Base-by-base conservation (phyloP, 1,284 basidiomycete species). In the Leccinum subfulvum region DNA sequence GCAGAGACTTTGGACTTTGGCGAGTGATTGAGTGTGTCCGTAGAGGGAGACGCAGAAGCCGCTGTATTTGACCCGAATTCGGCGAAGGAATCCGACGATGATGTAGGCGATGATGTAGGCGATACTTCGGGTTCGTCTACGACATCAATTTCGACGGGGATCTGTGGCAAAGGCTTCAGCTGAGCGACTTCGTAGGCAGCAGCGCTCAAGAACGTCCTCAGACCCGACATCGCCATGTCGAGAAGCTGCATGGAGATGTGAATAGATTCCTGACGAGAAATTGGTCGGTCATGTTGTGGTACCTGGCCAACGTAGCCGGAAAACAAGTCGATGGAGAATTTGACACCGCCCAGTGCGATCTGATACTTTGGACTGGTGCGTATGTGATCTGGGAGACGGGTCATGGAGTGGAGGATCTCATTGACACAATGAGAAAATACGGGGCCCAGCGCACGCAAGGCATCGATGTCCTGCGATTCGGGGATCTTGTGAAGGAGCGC, bases 111-210 rank as follows among this genome's bases (percentile, higher is more conserved):
- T 39, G 60, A 9, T 44, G 60, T 55, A n/a, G 21, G 26, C 1
- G 62, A 35, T 9, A 47, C 23, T 6, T 54, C 61, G 18, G 49
- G 52, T 18, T 66, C 64, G 11, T 65, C 60, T 16, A n/a, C n/a
- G 9, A 4, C 23, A 51, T 57, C 58, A 18, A 52, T 37, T 11
- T 63, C 41, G 11, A 54, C 52, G 37, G 73, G 75, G 5, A 65
- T 39, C 16, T 64, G 62, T 2, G 73, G 73, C 16, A 74, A 44
- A 54, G 73, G 75, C 51, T 74, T 74, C 11, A 33, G 56, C 23
- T 76, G 75, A n/a, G 63, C 69, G 37, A 62, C 62, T 37, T 77
- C 75, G 21, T 64, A 62, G 52, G 73, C 69, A 6, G 68, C 75
- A 37, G 62, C 60, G 21, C 58, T 62, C 64, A 74, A 64, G 49